These are phyloP conservation scores for Choanephora cucurbitarum DNA, from an alignment of 371 early-diverging fungal genomes.

Conservation along the genomic window DNA sequence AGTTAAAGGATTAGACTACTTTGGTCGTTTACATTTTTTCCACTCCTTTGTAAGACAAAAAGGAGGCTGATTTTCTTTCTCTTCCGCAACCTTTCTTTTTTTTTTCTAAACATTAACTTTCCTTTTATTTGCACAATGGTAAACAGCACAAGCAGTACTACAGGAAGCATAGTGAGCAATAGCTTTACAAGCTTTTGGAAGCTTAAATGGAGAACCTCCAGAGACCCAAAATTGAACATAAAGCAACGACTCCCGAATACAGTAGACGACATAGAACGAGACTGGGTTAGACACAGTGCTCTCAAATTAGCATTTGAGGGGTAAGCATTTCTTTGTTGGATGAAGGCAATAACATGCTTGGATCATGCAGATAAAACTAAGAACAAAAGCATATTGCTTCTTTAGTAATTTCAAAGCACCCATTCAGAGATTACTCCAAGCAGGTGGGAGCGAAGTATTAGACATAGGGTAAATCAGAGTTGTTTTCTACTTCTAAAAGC, in stretches of 20 bases:
- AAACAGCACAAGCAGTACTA: neutral
- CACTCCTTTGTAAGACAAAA: no score
- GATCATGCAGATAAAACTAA: neutral
- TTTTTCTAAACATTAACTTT: no score
- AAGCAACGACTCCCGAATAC: conserved; percentile 22
- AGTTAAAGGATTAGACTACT: neutral
- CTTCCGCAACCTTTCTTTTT: neutral
- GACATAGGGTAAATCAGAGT: conserved; percentile 39
- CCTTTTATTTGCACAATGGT: neutral
- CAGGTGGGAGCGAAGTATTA: conserved; percentile 46
- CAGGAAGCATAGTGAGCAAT: conserved; percentile 2
- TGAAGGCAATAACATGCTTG: neutral
- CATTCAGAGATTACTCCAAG: conserved; percentile 32
- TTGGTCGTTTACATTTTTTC: neutral
- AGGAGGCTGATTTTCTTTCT: no score
- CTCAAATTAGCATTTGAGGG: conserved; percentile 44
- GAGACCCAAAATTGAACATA: conserved; percentile 22
- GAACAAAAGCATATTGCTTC: neutral
- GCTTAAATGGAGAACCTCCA: conserved; percentile 29
- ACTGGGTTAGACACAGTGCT: conserved; percentile 46
- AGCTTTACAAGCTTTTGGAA: conserved; percentile 20
- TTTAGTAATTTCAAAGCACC: conserved; percentile 47
- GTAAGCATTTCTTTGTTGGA: no score
- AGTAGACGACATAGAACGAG: conserved; percentile 41
- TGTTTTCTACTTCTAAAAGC: neutral